Evolutionary conservation across 257 asterid species (phyloP).

Genomic region (Handroanthus guayacan): DNA sequence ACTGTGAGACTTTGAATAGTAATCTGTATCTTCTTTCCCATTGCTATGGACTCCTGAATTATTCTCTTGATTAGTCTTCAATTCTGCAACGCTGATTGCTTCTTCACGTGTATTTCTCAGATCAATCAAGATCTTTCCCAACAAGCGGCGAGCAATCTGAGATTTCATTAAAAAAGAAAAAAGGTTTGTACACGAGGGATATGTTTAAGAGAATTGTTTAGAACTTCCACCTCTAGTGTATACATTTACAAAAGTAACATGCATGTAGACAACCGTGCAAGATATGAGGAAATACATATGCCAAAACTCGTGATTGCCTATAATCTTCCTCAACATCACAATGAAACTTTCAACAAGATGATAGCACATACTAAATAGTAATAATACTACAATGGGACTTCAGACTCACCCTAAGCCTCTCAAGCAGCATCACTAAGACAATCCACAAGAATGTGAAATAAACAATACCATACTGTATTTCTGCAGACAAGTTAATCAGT

Average conservation of each 20-base stretch:
- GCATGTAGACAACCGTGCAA: not conserved
- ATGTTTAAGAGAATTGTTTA: slow-evolving; percentile 6
- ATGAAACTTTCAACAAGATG: not conserved
- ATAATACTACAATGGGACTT: not conserved
- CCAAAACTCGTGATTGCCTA: slow-evolving; percentile 9
- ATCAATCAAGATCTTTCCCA: slow-evolving; percentile 95
- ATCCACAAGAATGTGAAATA: not conserved
- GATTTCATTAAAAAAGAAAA: slow-evolving; percentile 18
- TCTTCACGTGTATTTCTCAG: slow-evolving; percentile 94
- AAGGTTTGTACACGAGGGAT: not conserved
- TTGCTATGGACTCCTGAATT: slow-evolving; percentile 41
- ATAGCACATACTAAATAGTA: not conserved
- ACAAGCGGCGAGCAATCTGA: slow-evolving; percentile 96
- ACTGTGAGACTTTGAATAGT: slow-evolving; percentile 52
- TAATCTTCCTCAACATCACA: slow-evolving; percentile 16
- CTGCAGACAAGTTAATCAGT: not conserved
- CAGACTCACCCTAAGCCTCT: not conserved
- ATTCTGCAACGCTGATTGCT: slow-evolving; percentile 92
- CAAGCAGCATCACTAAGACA: not conserved
- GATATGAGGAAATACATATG: slow-evolving; percentile 1
- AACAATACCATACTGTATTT: not conserved
- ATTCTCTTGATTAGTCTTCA: slow-evolving; percentile 73
- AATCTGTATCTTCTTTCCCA: slow-evolving; percentile 74
- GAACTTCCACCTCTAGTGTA: not conserved
- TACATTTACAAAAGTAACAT: not conserved